Evolutionary conservation across 805 yeast species (phyloP).

Genomic region (Saccharomycopsis sp.): DNA sequence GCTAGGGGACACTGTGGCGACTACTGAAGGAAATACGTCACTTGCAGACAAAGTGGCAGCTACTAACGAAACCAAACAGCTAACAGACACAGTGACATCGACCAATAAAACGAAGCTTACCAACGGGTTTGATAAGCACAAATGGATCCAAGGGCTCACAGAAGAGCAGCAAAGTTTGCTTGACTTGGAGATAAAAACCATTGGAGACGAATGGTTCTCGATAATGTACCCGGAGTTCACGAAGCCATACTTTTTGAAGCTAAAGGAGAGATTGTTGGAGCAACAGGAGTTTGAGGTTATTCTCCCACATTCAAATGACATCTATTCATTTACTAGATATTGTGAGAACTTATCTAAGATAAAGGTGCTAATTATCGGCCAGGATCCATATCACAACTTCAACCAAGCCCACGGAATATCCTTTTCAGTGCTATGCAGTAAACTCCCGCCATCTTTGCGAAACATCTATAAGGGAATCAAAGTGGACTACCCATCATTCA

Average conservation of each 20-base stretch:
- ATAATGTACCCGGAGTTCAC: constrained; percentile 63
- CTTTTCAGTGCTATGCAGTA: constrained; percentile 61
- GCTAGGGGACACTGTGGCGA: too few relatives aligned
- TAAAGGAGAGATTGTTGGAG: constrained; percentile 48
- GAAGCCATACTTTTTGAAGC: constrained; percentile 73
- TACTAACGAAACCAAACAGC: too few relatives aligned
- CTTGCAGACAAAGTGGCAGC: not conserved
- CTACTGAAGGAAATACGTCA: not conserved
- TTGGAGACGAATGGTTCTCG: constrained; percentile 76
- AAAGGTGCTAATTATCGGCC: constrained; percentile 81
- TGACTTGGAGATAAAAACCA: constrained; percentile 56
- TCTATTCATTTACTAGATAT: constrained; percentile 86
- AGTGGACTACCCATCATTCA: constrained; percentile 63
- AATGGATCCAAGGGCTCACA: constrained; percentile 45
- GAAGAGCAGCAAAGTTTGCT: constrained; percentile 47
- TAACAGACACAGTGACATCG: not conserved
- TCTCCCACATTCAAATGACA: constrained; percentile 71
- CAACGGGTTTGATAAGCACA: constrained; percentile 27
- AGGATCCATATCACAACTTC: constrained; percentile 90
- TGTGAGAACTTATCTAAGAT: constrained; percentile 68
- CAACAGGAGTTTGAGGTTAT: constrained; percentile 43
- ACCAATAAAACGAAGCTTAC: not conserved
- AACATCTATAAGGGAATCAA: constrained; percentile 79
- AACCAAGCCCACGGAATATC: constrained; percentile 97
- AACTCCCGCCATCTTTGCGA: constrained; percentile 83